These are phyloP conservation scores for Trametes punicea DNA, from an alignment of 768 basidiomycete genomes.

Conservation along the genomic window DNA sequence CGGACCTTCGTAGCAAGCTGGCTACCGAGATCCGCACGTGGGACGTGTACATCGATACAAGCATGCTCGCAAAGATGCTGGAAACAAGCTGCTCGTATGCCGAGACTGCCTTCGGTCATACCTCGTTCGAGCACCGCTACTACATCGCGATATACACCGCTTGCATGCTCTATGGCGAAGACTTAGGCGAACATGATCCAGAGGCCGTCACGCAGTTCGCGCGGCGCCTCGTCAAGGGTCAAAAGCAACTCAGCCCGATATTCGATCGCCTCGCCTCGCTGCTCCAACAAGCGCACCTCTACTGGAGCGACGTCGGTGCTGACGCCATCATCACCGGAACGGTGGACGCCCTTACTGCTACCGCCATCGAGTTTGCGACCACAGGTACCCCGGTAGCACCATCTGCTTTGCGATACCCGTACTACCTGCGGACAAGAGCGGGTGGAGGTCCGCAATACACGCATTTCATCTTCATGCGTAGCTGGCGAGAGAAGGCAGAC, in stretches of 20 bases:
- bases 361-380: conserved; percentile 34
- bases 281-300: conserved; percentile 29
- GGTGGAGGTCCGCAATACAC: conserved; percentile 37
- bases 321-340: conserved; percentile 31
- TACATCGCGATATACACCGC: conserved; percentile 42
- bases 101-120: conserved; percentile 19
- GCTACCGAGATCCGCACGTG: neutral
- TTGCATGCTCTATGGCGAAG: conserved; percentile 37
- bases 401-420: conserved; percentile 30
- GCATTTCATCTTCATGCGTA: conserved; percentile 30
- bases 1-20: neutral
- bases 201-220: conserved; percentile 35
- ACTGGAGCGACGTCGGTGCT: conserved; percentile 33
- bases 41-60: neutral
- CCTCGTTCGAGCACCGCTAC: conserved; percentile 22
- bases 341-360: conserved; percentile 36
- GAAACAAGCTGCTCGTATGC: conserved; percentile 18
- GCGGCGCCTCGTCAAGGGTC: conserved; percentile 29
- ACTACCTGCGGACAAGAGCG: conserved; percentile 30
- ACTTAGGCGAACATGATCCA: conserved; percentile 29
- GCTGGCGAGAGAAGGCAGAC: conserved; percentile 31
- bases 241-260: conserved; percentile 31
- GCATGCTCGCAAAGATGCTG: conserved; percentile 10
- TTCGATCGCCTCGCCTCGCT: conserved; percentile 37
- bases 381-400: conserved; percentile 25